These are phyloP conservation scores for Epichloe uncinata DNA, from an alignment of 2,329 filamentous ascomycete species.

Conservation along the genomic window DNA sequence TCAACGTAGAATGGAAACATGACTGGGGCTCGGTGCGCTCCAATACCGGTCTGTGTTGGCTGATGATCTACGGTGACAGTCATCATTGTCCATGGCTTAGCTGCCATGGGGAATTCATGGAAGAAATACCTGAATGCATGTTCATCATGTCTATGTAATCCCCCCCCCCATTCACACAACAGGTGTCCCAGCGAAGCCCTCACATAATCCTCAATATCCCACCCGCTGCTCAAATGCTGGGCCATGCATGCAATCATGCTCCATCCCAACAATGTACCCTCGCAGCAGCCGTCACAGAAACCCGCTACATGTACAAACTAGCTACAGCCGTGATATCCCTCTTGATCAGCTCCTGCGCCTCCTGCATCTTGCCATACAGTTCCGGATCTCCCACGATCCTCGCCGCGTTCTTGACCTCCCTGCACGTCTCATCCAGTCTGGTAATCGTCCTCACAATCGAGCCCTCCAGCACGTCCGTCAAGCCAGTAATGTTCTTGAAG, in stretches of 20 bases:
- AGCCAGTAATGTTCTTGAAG: constrained; percentile 91
- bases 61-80: no score
- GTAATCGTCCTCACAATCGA: constrained; percentile 95
- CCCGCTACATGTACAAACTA: constrained; percentile 64
- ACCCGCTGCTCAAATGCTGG: no score
- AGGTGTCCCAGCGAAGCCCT: no score
- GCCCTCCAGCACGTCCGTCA: constrained; percentile 93
- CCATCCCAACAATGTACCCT: no score
- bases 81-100: no score
- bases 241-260: no score
- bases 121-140: background rate
- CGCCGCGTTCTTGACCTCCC: constrained; percentile 95
- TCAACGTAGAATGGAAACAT: background rate
- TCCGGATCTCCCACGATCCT: constrained; percentile 89
- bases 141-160: no score
- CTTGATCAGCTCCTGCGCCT: constrained; percentile 95
- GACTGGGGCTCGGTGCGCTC: background rate
- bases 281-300: no score
- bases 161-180: no score
- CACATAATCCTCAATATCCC: no score
- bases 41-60: no score
- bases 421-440: constrained; percentile 84
- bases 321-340: constrained; percentile 86
- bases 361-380: constrained; percentile 92
- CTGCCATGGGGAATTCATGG: background rate